Percentiles rank a stretch among this genome's conserved stretches.
phyloP scores from a whole-genome alignment of 2,329 filamentous ascomycete species.

The Didymosphaeria variabile region DNA sequence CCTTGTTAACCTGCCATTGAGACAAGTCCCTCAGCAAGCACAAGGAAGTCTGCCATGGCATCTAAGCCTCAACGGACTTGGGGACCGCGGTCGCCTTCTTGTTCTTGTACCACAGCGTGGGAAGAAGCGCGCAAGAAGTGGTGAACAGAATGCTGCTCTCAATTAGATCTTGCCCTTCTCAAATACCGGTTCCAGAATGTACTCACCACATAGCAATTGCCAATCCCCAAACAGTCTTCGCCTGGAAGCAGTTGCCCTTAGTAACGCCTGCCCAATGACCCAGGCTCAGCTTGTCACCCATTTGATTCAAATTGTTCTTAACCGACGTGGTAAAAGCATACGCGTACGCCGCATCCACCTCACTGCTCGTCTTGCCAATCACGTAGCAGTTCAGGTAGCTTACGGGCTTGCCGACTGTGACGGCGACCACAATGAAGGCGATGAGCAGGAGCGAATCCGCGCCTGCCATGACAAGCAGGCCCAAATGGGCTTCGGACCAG shows the following conservation, averaged over 20 bases:
- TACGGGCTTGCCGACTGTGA: conserved; percentile 81
- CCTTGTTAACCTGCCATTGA: background rate
- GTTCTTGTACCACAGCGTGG: conserved; percentile 60
- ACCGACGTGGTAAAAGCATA: conserved; percentile 65
- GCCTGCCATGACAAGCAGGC: conserved; percentile 75
- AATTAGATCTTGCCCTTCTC: conserved; percentile 20
- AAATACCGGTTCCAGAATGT: background rate
- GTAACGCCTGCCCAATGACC: conserved; percentile 67
- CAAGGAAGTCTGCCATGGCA: background rate
- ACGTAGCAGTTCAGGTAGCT: conserved; percentile 77
- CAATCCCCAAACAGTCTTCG: conserved; percentile 88
- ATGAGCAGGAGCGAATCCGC: conserved; percentile 76
- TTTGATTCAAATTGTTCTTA: conserved; percentile 60
- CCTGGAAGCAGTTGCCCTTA: conserved; percentile 77
- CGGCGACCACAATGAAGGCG: conserved; percentile 78
- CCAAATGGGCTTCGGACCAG: conserved; percentile 78
- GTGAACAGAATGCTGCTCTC: conserved; percentile 55
- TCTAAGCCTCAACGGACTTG: conserved; percentile 46
- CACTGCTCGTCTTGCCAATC: conserved; percentile 58
- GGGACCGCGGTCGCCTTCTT: conserved; percentile 53
- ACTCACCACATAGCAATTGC: conserved; percentile 77
- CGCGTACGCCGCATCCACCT: conserved; percentile 56
- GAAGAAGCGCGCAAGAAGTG: conserved; percentile 55
- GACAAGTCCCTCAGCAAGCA: background rate
- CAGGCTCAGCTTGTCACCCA: conserved; percentile 61